phyloP scores from a whole-genome alignment of 257 asterid genomes.

The Dorcoceras hygrometricum region DNA sequence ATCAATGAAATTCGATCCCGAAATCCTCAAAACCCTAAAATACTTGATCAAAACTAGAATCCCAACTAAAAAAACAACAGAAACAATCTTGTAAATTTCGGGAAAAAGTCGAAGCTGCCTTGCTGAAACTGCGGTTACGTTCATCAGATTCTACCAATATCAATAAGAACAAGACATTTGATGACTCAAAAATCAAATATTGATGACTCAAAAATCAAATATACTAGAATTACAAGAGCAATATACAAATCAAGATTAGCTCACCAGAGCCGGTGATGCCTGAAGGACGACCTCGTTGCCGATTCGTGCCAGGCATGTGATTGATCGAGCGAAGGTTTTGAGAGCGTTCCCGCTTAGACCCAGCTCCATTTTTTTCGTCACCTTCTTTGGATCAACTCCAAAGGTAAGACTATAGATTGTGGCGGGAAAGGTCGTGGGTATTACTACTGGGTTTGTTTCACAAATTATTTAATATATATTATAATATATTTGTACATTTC shows the following conservation, averaged over 20 bases:
- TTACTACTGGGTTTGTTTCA: background rate
- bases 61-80: too few relatives aligned
- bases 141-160: too few relatives aligned
- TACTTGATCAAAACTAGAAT: too few relatives aligned
- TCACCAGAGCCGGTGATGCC: slow-evolving; percentile 73
- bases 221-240: background rate
- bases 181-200: background rate
- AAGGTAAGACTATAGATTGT: background rate
- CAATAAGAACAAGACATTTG: background rate
- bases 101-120: too few relatives aligned
- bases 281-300: slow-evolving; percentile 86
- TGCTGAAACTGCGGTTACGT: too few relatives aligned
- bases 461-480: too few relatives aligned
- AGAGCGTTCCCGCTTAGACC: slow-evolving; percentile 79
- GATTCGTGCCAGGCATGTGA: slow-evolving; percentile 89
- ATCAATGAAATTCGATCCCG: too few relatives aligned
- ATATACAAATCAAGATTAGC: background rate
- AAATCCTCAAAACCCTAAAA: too few relatives aligned
- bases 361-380: slow-evolving; percentile 55
- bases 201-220: too few relatives aligned
- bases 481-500: too few relatives aligned
- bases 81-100: too few relatives aligned
- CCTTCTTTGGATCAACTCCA: background rate
- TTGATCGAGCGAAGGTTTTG: slow-evolving; percentile 76
- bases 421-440: background rate